Evolutionary conservation across 805 yeast genomes (phyloP).

Genomic region (Ogataea ganodermae): DNA sequence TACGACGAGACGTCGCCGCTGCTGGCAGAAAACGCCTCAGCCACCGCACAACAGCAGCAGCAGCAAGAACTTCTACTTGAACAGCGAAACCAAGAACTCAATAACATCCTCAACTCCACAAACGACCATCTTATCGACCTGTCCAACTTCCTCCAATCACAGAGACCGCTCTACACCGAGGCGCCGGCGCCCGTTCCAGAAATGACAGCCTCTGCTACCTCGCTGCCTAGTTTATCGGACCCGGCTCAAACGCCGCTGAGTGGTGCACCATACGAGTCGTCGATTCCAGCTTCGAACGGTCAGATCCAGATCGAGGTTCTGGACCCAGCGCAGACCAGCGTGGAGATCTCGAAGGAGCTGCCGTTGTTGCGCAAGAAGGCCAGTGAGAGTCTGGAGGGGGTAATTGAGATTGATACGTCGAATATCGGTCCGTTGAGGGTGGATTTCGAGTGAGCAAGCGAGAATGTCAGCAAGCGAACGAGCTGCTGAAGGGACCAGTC

Average conservation of each 20-base stretch:
- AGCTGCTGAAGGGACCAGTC: too few relatives aligned
- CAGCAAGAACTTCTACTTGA: conserved; percentile 30
- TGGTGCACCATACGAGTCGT: conserved; percentile 11
- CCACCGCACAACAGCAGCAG: conserved; percentile 24
- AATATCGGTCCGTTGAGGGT: conserved; percentile 19
- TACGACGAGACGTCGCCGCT: conserved; percentile 33
- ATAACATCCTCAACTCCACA: conserved; percentile 35
- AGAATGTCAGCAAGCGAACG: too few relatives aligned
- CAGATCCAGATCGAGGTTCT: conserved; percentile 21
- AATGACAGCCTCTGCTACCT: conserved; percentile 13
- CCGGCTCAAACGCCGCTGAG: conserved; percentile 11
- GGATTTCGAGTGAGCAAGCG: conserved; percentile 11
- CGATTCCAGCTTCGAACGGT: conserved; percentile 12
- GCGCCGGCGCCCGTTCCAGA: conserved; percentile 1
- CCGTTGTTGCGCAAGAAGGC: conserved; percentile 13
- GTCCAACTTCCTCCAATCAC: conserved; percentile 26
- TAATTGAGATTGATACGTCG: conserved; percentile 9
- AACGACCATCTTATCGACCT: conserved; percentile 37
- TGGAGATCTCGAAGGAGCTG: conserved; percentile 18
- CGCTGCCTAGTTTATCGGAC: conserved; percentile 13
- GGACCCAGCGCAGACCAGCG: conserved; percentile 8
- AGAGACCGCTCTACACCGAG: conserved; percentile 9
- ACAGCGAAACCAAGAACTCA: conserved; percentile 34
- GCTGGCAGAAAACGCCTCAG: conserved; percentile 22
- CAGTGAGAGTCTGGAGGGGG: conserved; percentile 8